phyloP scores from a whole-genome alignment of 352 stramenopile genomes.

The Blastocystis sp. region DNA sequence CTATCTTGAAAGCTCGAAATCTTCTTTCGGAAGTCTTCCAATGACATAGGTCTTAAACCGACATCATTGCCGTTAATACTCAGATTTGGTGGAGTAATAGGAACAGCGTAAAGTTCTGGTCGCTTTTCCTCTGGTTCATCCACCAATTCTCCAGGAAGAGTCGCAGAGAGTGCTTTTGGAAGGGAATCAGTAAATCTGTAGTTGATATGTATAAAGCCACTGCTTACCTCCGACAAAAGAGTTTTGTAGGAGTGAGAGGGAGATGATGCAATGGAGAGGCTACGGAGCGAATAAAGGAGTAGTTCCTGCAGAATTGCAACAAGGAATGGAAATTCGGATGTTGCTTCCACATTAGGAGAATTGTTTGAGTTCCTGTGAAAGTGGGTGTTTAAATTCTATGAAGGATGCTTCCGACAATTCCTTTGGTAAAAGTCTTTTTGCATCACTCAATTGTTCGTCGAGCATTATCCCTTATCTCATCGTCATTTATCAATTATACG shows the following conservation, averaged over 20 bases:
- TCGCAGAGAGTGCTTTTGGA: neutral
- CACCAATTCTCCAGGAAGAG: constrained; percentile 12
- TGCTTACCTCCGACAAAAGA: neutral
- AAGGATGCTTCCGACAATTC: no score
- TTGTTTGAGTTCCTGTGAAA: neutral
- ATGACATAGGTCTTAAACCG: constrained; percentile 39
- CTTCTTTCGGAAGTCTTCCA: constrained; percentile 66
- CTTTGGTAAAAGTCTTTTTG: no score
- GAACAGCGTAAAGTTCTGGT: constrained; percentile 45
- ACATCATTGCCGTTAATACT: constrained; percentile 60
- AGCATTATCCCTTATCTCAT: no score
- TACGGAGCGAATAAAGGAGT: neutral
- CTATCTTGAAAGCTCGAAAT: constrained; percentile 63
- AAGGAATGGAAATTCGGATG: constrained; percentile 19
- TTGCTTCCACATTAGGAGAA: constrained; percentile 42
- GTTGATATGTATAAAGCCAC: neutral
- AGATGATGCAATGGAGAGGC: neutral
- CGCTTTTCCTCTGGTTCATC: neutral
- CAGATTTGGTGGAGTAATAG: constrained; percentile 53
- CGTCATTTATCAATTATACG: no score
- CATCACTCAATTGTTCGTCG: no score
- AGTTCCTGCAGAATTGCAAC: neutral
- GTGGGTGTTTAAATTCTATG: no score
- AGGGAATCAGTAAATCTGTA: neutral
- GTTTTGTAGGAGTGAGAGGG: neutral